Evolutionary conservation across 345 rosid species (phyloP).

Genomic region (Hibiscus trionum): DNA sequence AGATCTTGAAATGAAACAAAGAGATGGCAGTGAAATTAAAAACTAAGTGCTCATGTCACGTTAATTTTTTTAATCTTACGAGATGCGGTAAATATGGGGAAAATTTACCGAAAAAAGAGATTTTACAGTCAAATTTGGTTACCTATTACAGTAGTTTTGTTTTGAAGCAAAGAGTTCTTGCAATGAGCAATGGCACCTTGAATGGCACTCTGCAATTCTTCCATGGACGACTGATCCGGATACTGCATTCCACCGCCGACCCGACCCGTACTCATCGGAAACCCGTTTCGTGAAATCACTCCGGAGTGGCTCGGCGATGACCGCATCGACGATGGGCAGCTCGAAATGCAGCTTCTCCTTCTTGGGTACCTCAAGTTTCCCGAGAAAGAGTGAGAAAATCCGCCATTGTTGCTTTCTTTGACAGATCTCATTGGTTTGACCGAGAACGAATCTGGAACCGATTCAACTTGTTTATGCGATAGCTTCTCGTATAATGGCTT

Average conservation of each 20-base stretch:
- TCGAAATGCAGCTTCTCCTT: slow-evolving; percentile 53
- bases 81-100: background rate
- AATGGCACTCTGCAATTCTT: slow-evolving; percentile 82
- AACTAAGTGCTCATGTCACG: no score
- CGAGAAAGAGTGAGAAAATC: slow-evolving; percentile 63
- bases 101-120: background rate
- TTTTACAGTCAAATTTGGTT: slow-evolving; percentile 22
- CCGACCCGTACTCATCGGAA: slow-evolving; percentile 3
- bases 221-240: slow-evolving; percentile 57
- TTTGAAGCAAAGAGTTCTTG: slow-evolving; percentile 70
- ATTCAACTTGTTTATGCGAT: slow-evolving; percentile 43
- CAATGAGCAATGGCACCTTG: slow-evolving; percentile 92
- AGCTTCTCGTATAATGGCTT: slow-evolving; percentile 88
- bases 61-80: no score
- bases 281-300: slow-evolving; percentile 38
- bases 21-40: no score
- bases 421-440: slow-evolving; percentile 26
- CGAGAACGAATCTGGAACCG: background rate
- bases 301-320: slow-evolving; percentile 97
- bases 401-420: slow-evolving; percentile 22
- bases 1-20: no score
- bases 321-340: slow-evolving; percentile 87
- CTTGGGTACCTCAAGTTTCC: slow-evolving; percentile 75
- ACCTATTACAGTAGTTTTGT: slow-evolving; percentile 35
- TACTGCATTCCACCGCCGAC: slow-evolving; percentile 10